Percentiles rank a stretch among this genome's conserved stretches.
These are phyloP conservation scores for Peziza echinospora DNA, from an alignment of 495 filamentous ascomycete species.

Conservation along the genomic window DNA sequence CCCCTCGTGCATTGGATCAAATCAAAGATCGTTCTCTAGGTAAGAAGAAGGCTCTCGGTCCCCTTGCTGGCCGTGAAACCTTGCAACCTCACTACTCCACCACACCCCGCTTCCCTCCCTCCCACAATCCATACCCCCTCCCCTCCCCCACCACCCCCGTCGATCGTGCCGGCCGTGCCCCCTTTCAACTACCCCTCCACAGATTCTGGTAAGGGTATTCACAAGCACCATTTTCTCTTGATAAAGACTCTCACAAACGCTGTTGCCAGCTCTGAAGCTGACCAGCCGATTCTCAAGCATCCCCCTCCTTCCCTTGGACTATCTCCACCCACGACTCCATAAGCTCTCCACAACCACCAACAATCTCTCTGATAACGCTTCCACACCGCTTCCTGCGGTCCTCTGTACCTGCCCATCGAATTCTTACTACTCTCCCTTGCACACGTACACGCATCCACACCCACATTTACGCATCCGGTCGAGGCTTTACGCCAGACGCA, in stretches of 20 bases:
- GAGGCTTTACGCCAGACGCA: neutral
- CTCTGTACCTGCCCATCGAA: neutral
- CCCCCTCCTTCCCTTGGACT: neutral
- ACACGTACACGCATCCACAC: neutral
- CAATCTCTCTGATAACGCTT: neutral
- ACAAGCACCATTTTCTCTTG: neutral
- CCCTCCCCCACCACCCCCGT: neutral
- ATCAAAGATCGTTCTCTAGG: neutral
- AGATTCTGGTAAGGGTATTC: no score
- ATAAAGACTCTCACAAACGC: neutral
- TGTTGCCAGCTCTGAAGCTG: neutral
- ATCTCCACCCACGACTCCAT: neutral
- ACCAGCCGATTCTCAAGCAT: neutral
- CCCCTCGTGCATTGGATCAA: neutral
- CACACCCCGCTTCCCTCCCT: neutral
- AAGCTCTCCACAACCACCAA: neutral
- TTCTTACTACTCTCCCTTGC: neutral
- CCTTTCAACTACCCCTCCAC: neutral
- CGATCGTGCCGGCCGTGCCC: neutral
- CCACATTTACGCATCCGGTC: neutral
- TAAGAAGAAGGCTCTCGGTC: no score
- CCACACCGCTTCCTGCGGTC: neutral
- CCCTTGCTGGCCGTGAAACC: no score
- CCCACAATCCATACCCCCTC: neutral
- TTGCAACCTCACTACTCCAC: no score